Evolutionary conservation across 108 stramenopile genomes (phyloP).

Genomic region (Seminavis robusta): DNA sequence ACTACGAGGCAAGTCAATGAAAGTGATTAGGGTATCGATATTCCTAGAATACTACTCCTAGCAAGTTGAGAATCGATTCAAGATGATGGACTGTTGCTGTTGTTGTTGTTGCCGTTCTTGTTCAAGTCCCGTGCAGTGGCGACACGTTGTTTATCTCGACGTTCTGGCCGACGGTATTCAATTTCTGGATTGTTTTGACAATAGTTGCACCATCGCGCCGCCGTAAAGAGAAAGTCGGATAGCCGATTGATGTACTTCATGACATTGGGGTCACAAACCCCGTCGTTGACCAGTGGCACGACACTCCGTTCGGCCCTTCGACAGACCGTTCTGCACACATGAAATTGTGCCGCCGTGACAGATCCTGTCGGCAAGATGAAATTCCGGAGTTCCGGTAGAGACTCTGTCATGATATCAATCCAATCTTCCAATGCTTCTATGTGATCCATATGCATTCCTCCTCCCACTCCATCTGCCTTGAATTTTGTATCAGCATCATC

Average conservation of each 20-base stretch:
- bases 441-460: constrained; percentile 53
- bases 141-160: constrained; percentile 21
- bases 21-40: too few species aligned
- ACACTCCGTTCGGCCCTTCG: constrained; percentile 79
- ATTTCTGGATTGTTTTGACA: constrained; percentile 60
- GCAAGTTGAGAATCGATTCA: too few species aligned
- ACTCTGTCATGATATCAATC: constrained; percentile 79
- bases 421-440: constrained; percentile 68
- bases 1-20: too few species aligned
- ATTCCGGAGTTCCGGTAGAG: constrained; percentile 71
- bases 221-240: constrained; percentile 82
- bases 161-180: constrained; percentile 45
- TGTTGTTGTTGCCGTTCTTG: too few species aligned
- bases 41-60: too few species aligned
- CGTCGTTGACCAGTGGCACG: constrained; percentile 15
- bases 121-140: too few species aligned
- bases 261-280: constrained; percentile 61
- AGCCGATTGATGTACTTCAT: constrained; percentile 78
- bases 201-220: constrained; percentile 72
- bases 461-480: constrained; percentile 47
- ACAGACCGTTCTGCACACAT: constrained; percentile 81
- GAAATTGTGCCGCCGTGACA: constrained; percentile 53
- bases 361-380: constrained; percentile 83
- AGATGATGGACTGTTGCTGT: too few species aligned
- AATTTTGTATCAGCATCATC: constrained; percentile 11